Evolutionary conservation across 257 asterid genomes (phyloP).

Genomic region (Phtheirospermum japonicum): DNA sequence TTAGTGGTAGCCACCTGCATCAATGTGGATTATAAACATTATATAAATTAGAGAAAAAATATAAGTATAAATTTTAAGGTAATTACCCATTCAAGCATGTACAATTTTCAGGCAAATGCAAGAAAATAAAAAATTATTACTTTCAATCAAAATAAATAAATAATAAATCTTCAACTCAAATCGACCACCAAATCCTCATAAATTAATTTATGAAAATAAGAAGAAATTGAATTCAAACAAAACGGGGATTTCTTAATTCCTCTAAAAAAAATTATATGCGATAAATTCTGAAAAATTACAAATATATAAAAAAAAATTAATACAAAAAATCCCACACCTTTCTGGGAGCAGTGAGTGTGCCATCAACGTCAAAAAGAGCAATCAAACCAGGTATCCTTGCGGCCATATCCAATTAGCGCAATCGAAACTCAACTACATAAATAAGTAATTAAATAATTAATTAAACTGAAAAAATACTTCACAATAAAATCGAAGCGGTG

Average conservation of each 20-base stretch:
- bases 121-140: no score
- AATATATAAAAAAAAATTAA: no score
- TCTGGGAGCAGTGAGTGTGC: slow-evolving; percentile 93
- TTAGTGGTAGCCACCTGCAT: slow-evolving; percentile 61
- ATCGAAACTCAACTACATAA: slow-evolving; percentile 5
- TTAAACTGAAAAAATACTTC: slow-evolving; percentile 13
- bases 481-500: background rate
- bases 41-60: background rate
- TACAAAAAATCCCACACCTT: slow-evolving; percentile 47
- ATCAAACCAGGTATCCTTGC: slow-evolving; percentile 61
- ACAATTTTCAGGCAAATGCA: no score
- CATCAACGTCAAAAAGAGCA: slow-evolving; percentile 96
- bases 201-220: background rate
- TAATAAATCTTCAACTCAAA: slow-evolving; percentile 5
- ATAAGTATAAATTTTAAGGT: no score
- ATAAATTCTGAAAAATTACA: background rate
- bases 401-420: slow-evolving; percentile 47
- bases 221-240: background rate
- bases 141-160: no score
- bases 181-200: slow-evolving; percentile 15
- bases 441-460: background rate
- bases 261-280: background rate
- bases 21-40: slow-evolving; percentile 18
- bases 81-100: no score
- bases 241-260: slow-evolving; percentile 2